Conservation (phyloP, 805 yeast species). For the Candida odintsovae region DNA sequence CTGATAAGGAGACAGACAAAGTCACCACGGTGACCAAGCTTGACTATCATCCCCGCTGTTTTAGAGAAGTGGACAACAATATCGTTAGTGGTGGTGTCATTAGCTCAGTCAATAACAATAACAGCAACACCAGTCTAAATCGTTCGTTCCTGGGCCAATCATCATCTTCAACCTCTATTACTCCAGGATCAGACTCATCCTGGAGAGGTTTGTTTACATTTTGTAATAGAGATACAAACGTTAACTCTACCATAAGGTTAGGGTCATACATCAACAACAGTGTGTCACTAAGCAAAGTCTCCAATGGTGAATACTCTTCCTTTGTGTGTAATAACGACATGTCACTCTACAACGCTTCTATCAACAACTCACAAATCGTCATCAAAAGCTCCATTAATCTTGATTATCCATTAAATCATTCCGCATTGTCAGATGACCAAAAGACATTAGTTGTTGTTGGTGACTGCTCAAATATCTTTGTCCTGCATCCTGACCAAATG, state of each 20-base stretch:
- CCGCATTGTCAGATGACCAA: constrained; percentile 59
- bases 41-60: constrained; percentile 66
- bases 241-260: constrained; percentile 45
- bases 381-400: constrained; percentile 40
- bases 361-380: constrained; percentile 42
- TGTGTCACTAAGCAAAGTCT: constrained; percentile 46
- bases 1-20: constrained; percentile 34
- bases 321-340: constrained; percentile 83
- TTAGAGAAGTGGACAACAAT: constrained; percentile 49
- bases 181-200: constrained; percentile 25
- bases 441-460: constrained; percentile 65
- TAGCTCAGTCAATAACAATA: constrained; percentile 28
- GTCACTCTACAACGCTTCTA: constrained; percentile 57
- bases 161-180: constrained; percentile 15
- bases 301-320: constrained; percentile 44
- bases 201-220: constrained; percentile 64
- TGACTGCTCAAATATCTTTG: constrained; percentile 61
- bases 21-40: constrained; percentile 38
- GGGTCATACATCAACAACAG: constrained; percentile 85
- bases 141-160: constrained; percentile 4
- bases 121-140: constrained; percentile 4
- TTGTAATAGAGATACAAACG: constrained; percentile 43
- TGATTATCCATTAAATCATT: constrained; percentile 70
- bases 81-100: constrained; percentile 49
- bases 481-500: constrained; percentile 37